Percentiles rank a stretch among this genome's conserved stretches.
Evolutionary conservation across 768 basidiomycete genomes (phyloP).

Genomic region (Kondoa malvinella): DNA sequence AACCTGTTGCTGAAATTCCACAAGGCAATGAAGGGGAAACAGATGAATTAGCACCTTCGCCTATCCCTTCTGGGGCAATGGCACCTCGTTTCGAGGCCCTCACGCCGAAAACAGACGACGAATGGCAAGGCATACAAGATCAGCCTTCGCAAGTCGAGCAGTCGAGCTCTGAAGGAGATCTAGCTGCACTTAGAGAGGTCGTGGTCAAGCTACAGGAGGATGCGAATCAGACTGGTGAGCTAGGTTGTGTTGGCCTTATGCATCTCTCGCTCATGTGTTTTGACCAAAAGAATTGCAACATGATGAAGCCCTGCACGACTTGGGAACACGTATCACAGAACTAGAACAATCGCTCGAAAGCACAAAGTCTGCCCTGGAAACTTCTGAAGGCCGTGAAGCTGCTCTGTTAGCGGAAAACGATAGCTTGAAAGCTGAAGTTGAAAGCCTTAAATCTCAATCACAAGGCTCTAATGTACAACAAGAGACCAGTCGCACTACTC

Average conservation of each 20-base stretch:
- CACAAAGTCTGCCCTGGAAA: neutral
- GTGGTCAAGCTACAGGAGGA: neutral
- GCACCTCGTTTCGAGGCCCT: neutral
- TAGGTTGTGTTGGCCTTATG: too few species aligned
- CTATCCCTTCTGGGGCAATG: neutral
- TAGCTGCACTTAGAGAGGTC: neutral
- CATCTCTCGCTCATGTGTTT: too few species aligned
- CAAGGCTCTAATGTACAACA: conserved; percentile 33
- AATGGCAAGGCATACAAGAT: neutral
- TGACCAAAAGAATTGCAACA: neutral
- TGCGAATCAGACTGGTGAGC: neutral
- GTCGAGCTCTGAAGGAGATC: neutral
- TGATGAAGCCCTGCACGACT: neutral
- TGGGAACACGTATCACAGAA: neutral
- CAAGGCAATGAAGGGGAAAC: too few species aligned
- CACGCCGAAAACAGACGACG: neutral
- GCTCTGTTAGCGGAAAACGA: neutral
- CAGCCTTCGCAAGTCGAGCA: neutral
- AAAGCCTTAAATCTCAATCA: neutral
- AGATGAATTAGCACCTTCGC: neutral
- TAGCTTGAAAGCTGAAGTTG: neutral
- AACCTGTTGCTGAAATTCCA: too few species aligned
- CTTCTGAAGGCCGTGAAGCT: neutral
- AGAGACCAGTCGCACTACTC: conserved; percentile 47
- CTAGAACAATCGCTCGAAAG: neutral